These are phyloP conservation scores for Hypoxylon cercidicola DNA, from an alignment of 495 filamentous ascomycete genomes.

Conservation along the genomic window DNA sequence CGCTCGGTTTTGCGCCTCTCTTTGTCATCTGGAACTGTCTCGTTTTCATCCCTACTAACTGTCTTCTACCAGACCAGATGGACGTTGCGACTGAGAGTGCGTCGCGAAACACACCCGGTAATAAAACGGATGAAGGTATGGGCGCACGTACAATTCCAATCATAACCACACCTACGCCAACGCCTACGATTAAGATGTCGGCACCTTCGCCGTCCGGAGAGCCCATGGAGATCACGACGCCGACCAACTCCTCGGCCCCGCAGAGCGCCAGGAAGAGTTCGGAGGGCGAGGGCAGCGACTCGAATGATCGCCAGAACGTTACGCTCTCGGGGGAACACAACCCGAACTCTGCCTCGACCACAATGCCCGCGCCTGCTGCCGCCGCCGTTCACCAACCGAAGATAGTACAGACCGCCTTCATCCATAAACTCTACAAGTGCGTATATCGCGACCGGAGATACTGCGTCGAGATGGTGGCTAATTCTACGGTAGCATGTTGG, in stretches of 20 bases:
- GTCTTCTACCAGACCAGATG: conserved; percentile 54
- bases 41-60: conserved; percentile 28
- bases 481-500: conserved; percentile 81
- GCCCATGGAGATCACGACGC: conserved; percentile 63
- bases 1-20: conserved; percentile 25
- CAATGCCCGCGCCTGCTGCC: conserved; percentile 67
- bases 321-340: conserved; percentile 45
- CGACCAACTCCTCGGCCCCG: conserved; percentile 56
- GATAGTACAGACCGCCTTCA: conserved; percentile 98
- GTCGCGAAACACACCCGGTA: conserved; percentile 52
- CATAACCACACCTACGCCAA: conserved; percentile 48
- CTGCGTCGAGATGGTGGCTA: conserved; percentile 46
- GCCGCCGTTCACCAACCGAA: conserved; percentile 95
- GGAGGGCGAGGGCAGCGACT: conserved; percentile 54
- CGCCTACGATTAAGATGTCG: conserved; percentile 60
- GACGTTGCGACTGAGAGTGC: conserved; percentile 59
- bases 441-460: conserved; percentile 42
- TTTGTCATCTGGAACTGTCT: conserved; percentile 32
- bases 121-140: conserved; percentile 53
- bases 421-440: conserved; percentile 99
- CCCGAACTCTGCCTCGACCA: conserved; percentile 41
- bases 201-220: conserved; percentile 59
- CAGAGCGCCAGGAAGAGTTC: conserved; percentile 57
- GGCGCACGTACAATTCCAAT: conserved; percentile 60
- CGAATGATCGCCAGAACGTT: conserved; percentile 46